Percentiles rank a stretch among this genome's conserved stretches.
Conservation (phyloP, 768 basidiomycete genomes). For the Leccinum subgranulosum region DNA sequence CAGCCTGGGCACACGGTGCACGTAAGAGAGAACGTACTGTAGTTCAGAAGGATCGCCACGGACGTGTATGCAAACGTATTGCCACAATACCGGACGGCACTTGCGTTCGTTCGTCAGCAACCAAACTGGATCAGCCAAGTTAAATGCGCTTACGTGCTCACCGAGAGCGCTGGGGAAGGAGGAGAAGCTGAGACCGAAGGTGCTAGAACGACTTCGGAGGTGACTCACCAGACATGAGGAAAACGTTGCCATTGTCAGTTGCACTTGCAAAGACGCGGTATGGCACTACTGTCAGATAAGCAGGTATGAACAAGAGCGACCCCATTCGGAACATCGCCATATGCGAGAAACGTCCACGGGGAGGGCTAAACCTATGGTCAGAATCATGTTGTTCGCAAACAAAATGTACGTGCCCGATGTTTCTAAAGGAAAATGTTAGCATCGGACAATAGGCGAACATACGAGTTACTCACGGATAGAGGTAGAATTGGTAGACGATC, state of each 20-base stretch:
- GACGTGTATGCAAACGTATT: constrained; percentile 89
- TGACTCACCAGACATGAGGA: constrained; percentile 76
- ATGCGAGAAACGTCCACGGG: constrained; percentile 79
- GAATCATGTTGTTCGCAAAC: not conserved
- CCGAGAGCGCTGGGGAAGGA: constrained; percentile 50
- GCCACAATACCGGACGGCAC: constrained; percentile 85
- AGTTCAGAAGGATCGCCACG: constrained; percentile 83
- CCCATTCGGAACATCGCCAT: constrained; percentile 90
- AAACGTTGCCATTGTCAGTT: constrained; percentile 63
- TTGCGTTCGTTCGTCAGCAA: constrained; percentile 26
- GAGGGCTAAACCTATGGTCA: constrained; percentile 49
- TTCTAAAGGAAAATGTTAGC: constrained; percentile 35
- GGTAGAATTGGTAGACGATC: constrained; percentile 86
- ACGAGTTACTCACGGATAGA: constrained; percentile 69
- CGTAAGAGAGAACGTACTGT: constrained; percentile 48
- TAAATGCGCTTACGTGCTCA: constrained; percentile 69
- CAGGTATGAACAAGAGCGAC: constrained; percentile 81
- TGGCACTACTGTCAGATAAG: constrained; percentile 76
- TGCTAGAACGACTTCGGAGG: not conserved
- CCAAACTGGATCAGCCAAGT: not conserved
- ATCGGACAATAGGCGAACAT: not conserved
- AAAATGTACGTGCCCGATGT: constrained; percentile 52
- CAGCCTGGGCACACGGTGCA: not conserved
- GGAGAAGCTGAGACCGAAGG: constrained; percentile 1
- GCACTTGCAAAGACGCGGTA: constrained; percentile 73